phyloP scores from a whole-genome alignment of 2,329 filamentous ascomycete species.

The Drechslerella coelobrocha region DNA sequence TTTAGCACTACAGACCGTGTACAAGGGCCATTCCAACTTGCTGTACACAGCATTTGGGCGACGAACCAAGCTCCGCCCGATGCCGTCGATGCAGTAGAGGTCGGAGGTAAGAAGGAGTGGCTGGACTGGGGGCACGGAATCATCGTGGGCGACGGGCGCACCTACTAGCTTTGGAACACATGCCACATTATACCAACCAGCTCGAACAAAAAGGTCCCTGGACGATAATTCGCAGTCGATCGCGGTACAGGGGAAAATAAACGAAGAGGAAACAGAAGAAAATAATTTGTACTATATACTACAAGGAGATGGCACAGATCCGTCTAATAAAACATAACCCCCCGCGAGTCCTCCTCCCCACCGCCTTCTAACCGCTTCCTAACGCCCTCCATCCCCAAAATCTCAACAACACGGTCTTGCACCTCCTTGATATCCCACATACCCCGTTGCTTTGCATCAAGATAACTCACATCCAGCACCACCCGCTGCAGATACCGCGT shows the following conservation, averaged over 20 bases:
- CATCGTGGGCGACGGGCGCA: neutral
- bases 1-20: slow-evolving; percentile 88
- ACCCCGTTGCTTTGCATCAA: slow-evolving; percentile 92
- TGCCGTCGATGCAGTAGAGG: slow-evolving; percentile 26
- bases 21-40: slow-evolving; percentile 85
- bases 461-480: slow-evolving; percentile 87
- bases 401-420: slow-evolving; percentile 76
- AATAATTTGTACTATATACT: too few relatives aligned
- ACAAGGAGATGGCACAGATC: slow-evolving; percentile 52
- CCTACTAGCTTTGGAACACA: neutral
- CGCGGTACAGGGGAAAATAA: too few relatives aligned
- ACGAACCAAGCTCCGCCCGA: slow-evolving; percentile 58
- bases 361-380: slow-evolving; percentile 70
- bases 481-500: slow-evolving; percentile 76
- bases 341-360: slow-evolving; percentile 66
- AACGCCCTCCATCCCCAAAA: slow-evolving; percentile 75
- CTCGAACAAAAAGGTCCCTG: too few relatives aligned
- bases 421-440: slow-evolving; percentile 96
- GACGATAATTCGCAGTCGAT: too few relatives aligned
- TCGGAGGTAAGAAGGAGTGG: slow-evolving; percentile 39
- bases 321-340: slow-evolving; percentile 69
- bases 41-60: slow-evolving; percentile 86
- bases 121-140: slow-evolving; percentile 44
- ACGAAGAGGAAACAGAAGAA: too few relatives aligned
- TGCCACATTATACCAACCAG: too few relatives aligned